phyloP scores from a whole-genome alignment of 305 asterid genomes.

The Stenogyne calaminthoides region DNA sequence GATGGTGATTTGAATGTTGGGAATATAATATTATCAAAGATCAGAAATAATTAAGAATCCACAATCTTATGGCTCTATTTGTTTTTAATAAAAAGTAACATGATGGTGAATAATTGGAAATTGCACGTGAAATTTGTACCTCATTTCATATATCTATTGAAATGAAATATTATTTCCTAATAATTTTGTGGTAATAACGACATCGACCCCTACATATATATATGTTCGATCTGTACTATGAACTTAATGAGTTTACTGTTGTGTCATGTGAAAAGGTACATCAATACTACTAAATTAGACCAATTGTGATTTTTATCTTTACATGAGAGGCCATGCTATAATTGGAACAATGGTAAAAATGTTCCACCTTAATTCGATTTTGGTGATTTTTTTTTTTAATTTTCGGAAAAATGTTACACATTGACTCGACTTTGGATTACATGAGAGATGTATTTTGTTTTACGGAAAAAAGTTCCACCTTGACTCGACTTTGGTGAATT shows the following conservation, averaged over 20 bases:
- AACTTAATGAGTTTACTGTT: not conserved
- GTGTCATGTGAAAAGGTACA: too few relatives aligned
- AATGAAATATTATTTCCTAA: not conserved
- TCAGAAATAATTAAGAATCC: not conserved
- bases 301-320: too few relatives aligned
- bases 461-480: too few relatives aligned
- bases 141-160: not conserved
- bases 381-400: too few relatives aligned
- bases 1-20: not conserved
- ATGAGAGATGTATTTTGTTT: too few relatives aligned
- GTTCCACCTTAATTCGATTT: too few relatives aligned
- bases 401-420: too few relatives aligned
- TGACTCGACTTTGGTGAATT: too few relatives aligned
- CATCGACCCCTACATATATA: not conserved
- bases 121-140: conserved; percentile 24
- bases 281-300: too few relatives aligned
- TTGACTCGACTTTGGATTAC: too few relatives aligned
- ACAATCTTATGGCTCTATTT: not conserved
- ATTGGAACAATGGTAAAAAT: too few relatives aligned
- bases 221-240: not conserved
- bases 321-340: too few relatives aligned
- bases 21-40: conserved; percentile 23
- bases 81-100: not conserved
- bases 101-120: not conserved
- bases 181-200: not conserved